A percentile compares a stretch with the other conserved stretches of the same genome.
These are phyloP conservation scores for Collybia nuda DNA, from an alignment of 768 basidiomycete species.

Conservation along the genomic window DNA sequence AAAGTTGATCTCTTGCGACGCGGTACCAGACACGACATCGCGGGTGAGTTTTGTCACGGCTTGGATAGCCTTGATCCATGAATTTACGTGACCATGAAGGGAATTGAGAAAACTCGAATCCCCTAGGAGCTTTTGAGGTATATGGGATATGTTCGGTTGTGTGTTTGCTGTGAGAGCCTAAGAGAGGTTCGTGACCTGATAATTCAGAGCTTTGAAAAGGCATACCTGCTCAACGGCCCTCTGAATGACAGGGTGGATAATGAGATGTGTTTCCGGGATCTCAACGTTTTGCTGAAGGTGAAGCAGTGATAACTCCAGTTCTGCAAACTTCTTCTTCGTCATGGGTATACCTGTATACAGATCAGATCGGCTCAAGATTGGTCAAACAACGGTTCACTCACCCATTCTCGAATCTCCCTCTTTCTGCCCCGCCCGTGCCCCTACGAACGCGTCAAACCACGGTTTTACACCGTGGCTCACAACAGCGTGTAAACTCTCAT, in stretches of 20 bases:
- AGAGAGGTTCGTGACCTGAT: too few species aligned
- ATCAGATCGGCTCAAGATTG: slow-evolving; percentile 2
- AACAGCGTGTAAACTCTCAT: slow-evolving; percentile 93
- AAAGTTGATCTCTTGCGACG: slow-evolving; percentile 98
- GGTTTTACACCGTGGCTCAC: slow-evolving; percentile 96
- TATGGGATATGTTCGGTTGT: slow-evolving; percentile 75
- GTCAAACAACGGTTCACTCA: slow-evolving; percentile 15
- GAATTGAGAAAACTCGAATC: slow-evolving; percentile 93
- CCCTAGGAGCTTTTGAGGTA: slow-evolving; percentile 69
- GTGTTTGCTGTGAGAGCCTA: slow-evolving; percentile 47
- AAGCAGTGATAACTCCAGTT: slow-evolving; percentile 89
- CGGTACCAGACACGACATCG: slow-evolving; percentile 92
- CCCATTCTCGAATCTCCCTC: slow-evolving; percentile 82
- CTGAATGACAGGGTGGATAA: slow-evolving; percentile 89
- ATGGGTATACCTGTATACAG: slow-evolving; percentile 74
- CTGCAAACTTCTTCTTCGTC: slow-evolving; percentile 99
- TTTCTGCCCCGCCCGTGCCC: slow-evolving; percentile 72
- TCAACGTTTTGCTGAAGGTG: slow-evolving; percentile 99
- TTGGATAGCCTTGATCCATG: slow-evolving; percentile 98
- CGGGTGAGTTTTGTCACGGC: slow-evolving; percentile 93
- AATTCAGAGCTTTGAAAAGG: too few species aligned
- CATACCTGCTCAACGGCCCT: slow-evolving; percentile 70
- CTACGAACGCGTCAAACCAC: slow-evolving; percentile 98
- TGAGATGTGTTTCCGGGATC: slow-evolving; percentile 93
- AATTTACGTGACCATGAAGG: slow-evolving; percentile 90